phyloP scores from a whole-genome alignment of 139 green algal genomes.

The Chlorella sp. region DNA sequence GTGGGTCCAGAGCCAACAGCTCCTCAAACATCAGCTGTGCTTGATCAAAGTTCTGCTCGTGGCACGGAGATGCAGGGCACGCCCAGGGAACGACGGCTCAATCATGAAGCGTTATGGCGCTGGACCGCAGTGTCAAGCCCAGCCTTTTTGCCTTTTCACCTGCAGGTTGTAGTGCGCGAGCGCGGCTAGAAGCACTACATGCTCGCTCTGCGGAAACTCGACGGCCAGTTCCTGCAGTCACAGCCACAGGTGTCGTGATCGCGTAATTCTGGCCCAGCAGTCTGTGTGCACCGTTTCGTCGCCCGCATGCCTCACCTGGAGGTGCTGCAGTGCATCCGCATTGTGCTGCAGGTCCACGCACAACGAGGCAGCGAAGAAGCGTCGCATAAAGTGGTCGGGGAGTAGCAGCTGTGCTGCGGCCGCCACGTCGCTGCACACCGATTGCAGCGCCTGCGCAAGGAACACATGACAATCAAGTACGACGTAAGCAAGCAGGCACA shows the following conservation, averaged over 20 bases:
- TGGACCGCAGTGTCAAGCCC: too few species aligned
- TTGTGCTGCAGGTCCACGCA: constrained; percentile 84
- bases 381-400: constrained; percentile 72
- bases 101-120: too few species aligned
- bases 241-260: too few species aligned
- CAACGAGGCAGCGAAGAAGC: constrained; percentile 77
- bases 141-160: too few species aligned
- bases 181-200: constrained; percentile 72
- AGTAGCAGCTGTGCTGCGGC: constrained; percentile 35
- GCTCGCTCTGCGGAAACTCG: constrained; percentile 72
- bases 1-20: constrained; percentile 79
- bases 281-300: too few species aligned
- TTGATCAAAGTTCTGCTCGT: constrained; percentile 89
- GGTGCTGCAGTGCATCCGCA: constrained; percentile 69
- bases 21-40: constrained; percentile 88
- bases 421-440: constrained; percentile 49
- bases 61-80: too few species aligned
- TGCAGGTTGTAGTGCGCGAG: constrained; percentile 90
- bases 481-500: too few species aligned
- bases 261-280: too few species aligned
- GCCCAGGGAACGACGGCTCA: too few species aligned
- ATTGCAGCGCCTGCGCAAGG: constrained; percentile 73
- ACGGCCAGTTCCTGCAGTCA: constrained; percentile 45
- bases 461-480: too few species aligned
- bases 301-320: constrained; percentile 31